Evolutionary conservation across 768 basidiomycete species (phyloP), one percentile per base, ranked within the genome.

Genomic region (Phanerochaete sordida): DNA sequence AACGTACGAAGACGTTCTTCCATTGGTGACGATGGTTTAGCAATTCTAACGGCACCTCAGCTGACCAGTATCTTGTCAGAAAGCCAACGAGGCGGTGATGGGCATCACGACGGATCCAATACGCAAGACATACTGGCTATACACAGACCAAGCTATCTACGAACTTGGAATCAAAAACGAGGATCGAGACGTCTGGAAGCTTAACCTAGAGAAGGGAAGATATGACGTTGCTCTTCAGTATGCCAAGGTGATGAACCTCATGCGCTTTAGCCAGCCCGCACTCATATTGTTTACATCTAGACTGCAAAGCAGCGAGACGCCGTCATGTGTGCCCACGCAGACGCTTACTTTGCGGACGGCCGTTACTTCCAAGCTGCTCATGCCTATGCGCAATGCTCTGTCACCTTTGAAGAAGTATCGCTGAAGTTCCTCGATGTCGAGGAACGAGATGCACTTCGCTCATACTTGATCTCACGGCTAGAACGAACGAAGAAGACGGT

Each of bases 141-240:
- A 88, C 69, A 95, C 95, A 0, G 87, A 92, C 64, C 85, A 87
- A 62, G 90, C 92, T 0, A 80, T 99, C 21, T 95, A 91, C 66
- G 97, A 99, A 68, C 75, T 99, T 26, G 84, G 88, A 6, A 81
- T 92, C 12, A 80, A 80, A 8, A 93, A 95, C 66, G 97, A 99
- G 75, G 91, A 91, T 68, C 84, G 95, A 12, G 92, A 98, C 69
- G 87, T 99, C 8, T 99, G 97, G 97, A 86, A 86, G 68, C 87
- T 95, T 56, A 93, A 91, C 72, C 79, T 98, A 9, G 83, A 87
- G 56, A 85, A 90, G 66, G 84, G 81, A 2, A 83, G 88, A 56
- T 94, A 85, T 64, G 89, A 92, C n/a, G 72, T 81, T 0, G 93
- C 96, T 0, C 73, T 96, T 57, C 79, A 81, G 58, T 91, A 91